Evolutionary conservation across 1,284 basidiomycete genomes (phyloP).

Genomic region (Clitocybe nebularis): DNA sequence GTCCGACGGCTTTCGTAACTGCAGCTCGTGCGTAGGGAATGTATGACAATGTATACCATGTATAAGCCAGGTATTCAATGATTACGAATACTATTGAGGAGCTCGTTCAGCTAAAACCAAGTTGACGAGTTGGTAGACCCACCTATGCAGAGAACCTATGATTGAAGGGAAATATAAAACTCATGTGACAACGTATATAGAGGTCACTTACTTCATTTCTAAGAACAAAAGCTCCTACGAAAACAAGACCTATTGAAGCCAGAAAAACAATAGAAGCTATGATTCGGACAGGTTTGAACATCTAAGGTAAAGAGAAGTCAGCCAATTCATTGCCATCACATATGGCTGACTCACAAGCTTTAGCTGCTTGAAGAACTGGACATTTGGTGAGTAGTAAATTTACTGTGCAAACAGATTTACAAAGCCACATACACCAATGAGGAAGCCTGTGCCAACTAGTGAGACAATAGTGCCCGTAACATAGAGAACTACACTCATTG

Average conservation of each 20-base stretch:
- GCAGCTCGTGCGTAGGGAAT: slow-evolving; percentile 84
- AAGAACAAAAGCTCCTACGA: slow-evolving; percentile 78
- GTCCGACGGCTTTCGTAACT: slow-evolving; percentile 61
- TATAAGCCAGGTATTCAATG: slow-evolving; percentile 81
- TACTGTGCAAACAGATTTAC: slow-evolving; percentile 2
- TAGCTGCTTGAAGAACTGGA: slow-evolving; percentile 72
- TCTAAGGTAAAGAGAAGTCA: slow-evolving; percentile 40
- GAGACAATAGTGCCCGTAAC: slow-evolving; percentile 80
- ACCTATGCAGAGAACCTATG: slow-evolving; percentile 33
- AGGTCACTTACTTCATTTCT: slow-evolving; percentile 52
- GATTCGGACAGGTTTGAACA: slow-evolving; percentile 93
- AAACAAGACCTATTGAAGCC: slow-evolving; percentile 71
- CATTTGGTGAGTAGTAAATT: slow-evolving; percentile 5
- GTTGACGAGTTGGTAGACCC: slow-evolving; percentile 28
- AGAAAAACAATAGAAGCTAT: slow-evolving; percentile 80
- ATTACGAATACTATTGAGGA: slow-evolving; percentile 73
- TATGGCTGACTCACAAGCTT: slow-evolving; percentile 55
- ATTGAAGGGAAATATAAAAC: slow-evolving; percentile 6
- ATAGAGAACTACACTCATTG: slow-evolving; percentile 87
- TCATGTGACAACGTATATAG: slow-evolving; percentile 1
- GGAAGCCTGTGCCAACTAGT: slow-evolving; percentile 85
- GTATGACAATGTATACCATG: slow-evolving; percentile 82
- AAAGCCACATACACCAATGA: slow-evolving; percentile 72
- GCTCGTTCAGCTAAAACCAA: slow-evolving; percentile 25
- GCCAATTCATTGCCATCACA: background rate